These are phyloP conservation scores for Wickerhamomyces bisporus DNA, from an alignment of 805 yeast species.

Conservation along the genomic window DNA sequence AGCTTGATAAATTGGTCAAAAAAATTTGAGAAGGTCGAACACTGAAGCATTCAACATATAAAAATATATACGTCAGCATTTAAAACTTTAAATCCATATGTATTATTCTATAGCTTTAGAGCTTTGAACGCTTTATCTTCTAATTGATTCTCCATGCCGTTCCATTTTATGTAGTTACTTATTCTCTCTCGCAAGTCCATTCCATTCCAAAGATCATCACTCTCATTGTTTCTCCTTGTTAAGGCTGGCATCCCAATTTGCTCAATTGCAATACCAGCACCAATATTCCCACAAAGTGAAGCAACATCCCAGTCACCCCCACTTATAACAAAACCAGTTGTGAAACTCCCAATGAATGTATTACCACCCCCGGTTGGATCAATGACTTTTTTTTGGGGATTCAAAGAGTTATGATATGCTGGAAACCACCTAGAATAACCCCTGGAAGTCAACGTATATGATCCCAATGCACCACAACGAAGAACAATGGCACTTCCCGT, in stretches of 20 bases:
- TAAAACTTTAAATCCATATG: not conserved
- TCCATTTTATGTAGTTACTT: not conserved
- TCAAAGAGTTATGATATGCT: conserved; percentile 57
- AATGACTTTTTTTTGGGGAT: conserved; percentile 41
- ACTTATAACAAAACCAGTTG: conserved; percentile 52
- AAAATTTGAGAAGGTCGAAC: too few species aligned
- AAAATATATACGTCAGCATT: not conserved
- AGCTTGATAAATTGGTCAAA: too few species aligned
- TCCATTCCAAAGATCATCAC: conserved; percentile 58
- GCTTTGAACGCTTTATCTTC: not conserved
- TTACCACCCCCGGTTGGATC: conserved; percentile 98
- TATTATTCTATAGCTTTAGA: not conserved
- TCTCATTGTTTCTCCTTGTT: too few species aligned
- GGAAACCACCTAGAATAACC: conserved; percentile 47
- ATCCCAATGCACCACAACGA: conserved; percentile 75
- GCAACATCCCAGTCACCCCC: conserved; percentile 45
- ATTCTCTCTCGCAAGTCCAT: not conserved
- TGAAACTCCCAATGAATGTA: conserved; percentile 78
- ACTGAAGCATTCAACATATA: too few species aligned
- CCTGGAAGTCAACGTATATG: conserved; percentile 37
- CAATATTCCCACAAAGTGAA: conserved; percentile 65
- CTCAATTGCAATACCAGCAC: conserved; percentile 80
- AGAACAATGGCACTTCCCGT: conserved; percentile 49
- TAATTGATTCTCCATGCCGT: not conserved
- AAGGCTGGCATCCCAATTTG: conserved; percentile 65